Percentiles rank a stretch among this genome's conserved stretches.
Evolutionary conservation across 129 eudicot genomes (phyloP).

Genomic region (Flaveria robusta): DNA sequence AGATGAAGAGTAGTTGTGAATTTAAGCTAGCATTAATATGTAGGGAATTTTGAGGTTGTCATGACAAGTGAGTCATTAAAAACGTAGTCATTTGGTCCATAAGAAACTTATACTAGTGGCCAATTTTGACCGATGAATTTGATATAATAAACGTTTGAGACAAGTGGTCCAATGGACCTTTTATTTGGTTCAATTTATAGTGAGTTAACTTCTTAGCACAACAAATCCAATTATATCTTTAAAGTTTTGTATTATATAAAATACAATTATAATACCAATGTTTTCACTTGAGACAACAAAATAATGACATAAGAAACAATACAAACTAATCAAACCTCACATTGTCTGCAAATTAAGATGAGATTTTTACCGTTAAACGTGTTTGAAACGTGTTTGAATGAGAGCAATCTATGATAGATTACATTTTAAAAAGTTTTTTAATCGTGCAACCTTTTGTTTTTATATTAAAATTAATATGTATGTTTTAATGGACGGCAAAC

Average conservation of each 20-base stretch:
- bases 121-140: conserved; percentile 9
- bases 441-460: no score
- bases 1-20: conserved; percentile 30
- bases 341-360: neutral
- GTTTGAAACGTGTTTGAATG: no score
- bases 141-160: conserved; percentile 19
- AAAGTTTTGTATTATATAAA: neutral
- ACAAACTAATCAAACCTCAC: neutral
- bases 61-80: conserved; percentile 28
- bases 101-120: conserved; percentile 20
- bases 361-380: no score
- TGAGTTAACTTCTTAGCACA: neutral
- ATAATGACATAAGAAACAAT: neutral
- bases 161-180: conserved; percentile 34
- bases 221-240: neutral
- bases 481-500: neutral
- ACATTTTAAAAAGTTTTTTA: no score
- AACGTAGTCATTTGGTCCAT: conserved; percentile 16
- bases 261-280: neutral
- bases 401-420: no score
- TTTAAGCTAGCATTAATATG: conserved; percentile 32
- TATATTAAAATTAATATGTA: neutral
- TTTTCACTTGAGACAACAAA: no score
- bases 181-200: neutral
- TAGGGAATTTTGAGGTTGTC: conserved; percentile 33